phyloP scores from a whole-genome alignment of 1,139 yeast genomes.

The Candida tropicalis region DNA sequence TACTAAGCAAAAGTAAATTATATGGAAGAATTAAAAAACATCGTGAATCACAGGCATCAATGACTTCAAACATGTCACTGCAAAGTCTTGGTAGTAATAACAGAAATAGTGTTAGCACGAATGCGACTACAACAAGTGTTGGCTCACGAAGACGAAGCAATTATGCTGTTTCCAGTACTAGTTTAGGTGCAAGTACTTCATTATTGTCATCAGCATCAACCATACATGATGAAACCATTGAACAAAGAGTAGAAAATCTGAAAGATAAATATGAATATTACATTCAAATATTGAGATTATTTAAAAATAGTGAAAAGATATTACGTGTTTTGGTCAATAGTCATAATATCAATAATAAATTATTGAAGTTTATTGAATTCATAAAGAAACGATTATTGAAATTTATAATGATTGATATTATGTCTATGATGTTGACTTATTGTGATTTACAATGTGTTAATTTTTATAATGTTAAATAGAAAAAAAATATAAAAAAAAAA shows the following conservation, averaged over 20 bases:
- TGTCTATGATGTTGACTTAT: slow-evolving; percentile 41
- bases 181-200: slow-evolving; percentile 8
- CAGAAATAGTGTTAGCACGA: slow-evolving; percentile 29
- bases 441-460: slow-evolving; percentile 29
- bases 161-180: slow-evolving; percentile 11
- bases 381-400: slow-evolving; percentile 39
- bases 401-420: slow-evolving; percentile 42
- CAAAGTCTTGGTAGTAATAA: slow-evolving; percentile 19
- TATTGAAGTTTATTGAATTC: slow-evolving; percentile 38
- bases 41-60: slow-evolving; percentile 40
- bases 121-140: slow-evolving; percentile 20
- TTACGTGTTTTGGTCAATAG: slow-evolving; percentile 15
- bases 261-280: slow-evolving; percentile 42
- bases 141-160: slow-evolving; percentile 31
- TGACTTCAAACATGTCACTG: slow-evolving; percentile 28
- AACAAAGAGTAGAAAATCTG: slow-evolving; percentile 37
- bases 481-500: too few relatives aligned
- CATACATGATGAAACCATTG: slow-evolving; percentile 4
- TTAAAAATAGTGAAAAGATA: slow-evolving; percentile 21
- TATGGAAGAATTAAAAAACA: slow-evolving; percentile 42
- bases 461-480: slow-evolving; percentile 7
- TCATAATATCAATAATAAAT: slow-evolving; percentile 18
- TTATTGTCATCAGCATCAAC: slow-evolving; percentile 11
- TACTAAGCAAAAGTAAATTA: slow-evolving; percentile 40
- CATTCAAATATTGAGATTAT: slow-evolving; percentile 26